Percentiles rank a stretch among this genome's conserved stretches.
phyloP scores from a whole-genome alignment of 2,329 filamentous ascomycete species.

The Aureobasidium sp. region DNA sequence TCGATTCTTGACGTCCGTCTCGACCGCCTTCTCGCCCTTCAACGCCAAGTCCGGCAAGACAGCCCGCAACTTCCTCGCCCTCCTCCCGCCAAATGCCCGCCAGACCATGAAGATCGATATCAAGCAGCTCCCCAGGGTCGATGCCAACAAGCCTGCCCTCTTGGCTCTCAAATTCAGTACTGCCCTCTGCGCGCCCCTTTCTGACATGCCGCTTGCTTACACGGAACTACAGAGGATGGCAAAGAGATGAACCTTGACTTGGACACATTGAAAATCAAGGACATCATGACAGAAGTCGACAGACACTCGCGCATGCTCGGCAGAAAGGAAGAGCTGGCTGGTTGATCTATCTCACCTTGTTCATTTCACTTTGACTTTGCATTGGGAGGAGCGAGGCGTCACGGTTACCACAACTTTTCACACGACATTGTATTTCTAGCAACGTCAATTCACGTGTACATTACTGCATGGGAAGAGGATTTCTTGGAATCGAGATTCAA shows the following conservation, averaged over 20 bases:
- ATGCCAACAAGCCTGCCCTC: constrained; percentile 59
- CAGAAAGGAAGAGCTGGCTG: constrained; percentile 71
- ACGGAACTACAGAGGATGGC: constrained; percentile 65
- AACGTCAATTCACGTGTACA: not conserved
- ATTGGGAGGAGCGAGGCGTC: constrained; percentile 15
- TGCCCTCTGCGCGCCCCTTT: constrained; percentile 22
- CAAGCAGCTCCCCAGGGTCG: constrained; percentile 61
- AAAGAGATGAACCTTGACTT: constrained; percentile 81
- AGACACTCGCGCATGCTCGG: constrained; percentile 77
- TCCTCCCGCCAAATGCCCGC: constrained; percentile 74
- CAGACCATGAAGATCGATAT: constrained; percentile 69
- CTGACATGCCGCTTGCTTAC: not conserved
- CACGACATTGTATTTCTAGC: not conserved
- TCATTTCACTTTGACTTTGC: not conserved
- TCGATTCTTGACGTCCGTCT: constrained; percentile 77
- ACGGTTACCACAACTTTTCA: not conserved
- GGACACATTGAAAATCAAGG: constrained; percentile 74
- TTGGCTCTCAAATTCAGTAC: constrained; percentile 81
- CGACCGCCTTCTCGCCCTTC: constrained; percentile 89
- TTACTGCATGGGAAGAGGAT: not conserved
- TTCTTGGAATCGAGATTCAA: not conserved
- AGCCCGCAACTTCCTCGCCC: constrained; percentile 78
- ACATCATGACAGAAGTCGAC: constrained; percentile 82
- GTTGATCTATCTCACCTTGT: constrained; percentile 18
- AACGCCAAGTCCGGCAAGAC: constrained; percentile 64